Conservation (phyloP, 164 flowering plant genomes). For the Brasenia schreberi region DNA sequence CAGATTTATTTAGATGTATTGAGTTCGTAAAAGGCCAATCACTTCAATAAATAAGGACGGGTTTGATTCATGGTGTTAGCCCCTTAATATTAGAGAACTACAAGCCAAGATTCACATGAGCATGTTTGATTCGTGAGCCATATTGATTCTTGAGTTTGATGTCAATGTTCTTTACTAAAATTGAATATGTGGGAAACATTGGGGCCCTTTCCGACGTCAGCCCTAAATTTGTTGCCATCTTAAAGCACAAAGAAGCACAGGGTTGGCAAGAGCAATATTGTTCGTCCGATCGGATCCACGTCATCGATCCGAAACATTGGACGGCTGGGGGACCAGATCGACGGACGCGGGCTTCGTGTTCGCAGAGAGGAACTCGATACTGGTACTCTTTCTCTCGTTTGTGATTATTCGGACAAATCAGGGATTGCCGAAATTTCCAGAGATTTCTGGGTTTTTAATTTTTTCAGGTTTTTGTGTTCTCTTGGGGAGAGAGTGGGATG, state of each 20-base stretch:
- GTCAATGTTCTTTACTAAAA: too few species aligned
- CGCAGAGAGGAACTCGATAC: constrained; percentile 32
- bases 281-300: constrained; percentile 33
- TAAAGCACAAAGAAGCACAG: neutral
- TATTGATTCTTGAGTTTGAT: too few species aligned
- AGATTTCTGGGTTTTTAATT: constrained; percentile 3
- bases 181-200: too few species aligned
- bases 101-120: too few species aligned
- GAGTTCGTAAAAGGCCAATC: too few species aligned
- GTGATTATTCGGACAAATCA: neutral
- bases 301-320: constrained; percentile 29
- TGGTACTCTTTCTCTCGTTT: constrained; percentile 20
- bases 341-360: neutral
- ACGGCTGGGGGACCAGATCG: neutral
- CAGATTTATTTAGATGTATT: too few species aligned
- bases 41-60: too few species aligned
- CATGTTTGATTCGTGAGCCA: too few species aligned
- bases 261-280: neutral
- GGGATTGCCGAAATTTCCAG: neutral
- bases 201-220: too few species aligned
- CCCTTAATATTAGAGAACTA: too few species aligned
- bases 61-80: too few species aligned
- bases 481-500: constrained; percentile 15
- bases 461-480: constrained; percentile 1
- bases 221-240: neutral